These are phyloP conservation scores for Microsporum canis DNA, from an alignment of 2,329 filamentous ascomycete species.

Conservation along the genomic window DNA sequence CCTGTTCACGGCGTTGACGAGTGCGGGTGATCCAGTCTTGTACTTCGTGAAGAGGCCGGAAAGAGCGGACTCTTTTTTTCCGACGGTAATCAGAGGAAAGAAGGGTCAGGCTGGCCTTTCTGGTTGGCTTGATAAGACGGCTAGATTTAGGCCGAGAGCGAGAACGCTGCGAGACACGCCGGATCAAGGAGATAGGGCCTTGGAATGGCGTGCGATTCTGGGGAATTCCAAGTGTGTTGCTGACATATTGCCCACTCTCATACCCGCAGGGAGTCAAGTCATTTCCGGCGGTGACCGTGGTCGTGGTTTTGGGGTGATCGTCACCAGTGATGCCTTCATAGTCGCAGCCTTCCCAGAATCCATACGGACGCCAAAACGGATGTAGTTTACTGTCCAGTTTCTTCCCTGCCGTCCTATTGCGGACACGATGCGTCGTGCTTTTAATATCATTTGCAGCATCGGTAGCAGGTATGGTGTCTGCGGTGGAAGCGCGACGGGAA, in stretches of 20 bases:
- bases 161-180: conserved; percentile 24
- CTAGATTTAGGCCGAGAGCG: conserved; percentile 11
- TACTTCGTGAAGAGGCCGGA: conserved; percentile 39
- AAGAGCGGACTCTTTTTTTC: conserved; percentile 12
- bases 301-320: background rate
- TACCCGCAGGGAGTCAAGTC: conserved; percentile 16
- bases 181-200: conserved; percentile 29
- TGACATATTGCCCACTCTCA: conserved; percentile 31
- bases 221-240: conserved; percentile 47
- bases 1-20: conserved; percentile 34
- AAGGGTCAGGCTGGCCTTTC: conserved; percentile 22
- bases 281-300: conserved; percentile 5
- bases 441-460: background rate
- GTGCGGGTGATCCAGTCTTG: conserved; percentile 37
- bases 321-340: conserved; percentile 26
- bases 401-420: conserved; percentile 33
- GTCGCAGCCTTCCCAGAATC: conserved; percentile 51
- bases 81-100: conserved; percentile 18
- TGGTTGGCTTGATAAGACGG: conserved; percentile 1
- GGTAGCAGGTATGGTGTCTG: background rate
- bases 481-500: conserved; percentile 26
- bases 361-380: conserved; percentile 52
- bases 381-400: conserved; percentile 42
- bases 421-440: conserved; percentile 26
- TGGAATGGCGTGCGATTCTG: conserved; percentile 36